Evolutionary conservation across 2,329 filamentous ascomycete genomes (phyloP).

Genomic region (Sclerotinia minor): DNA sequence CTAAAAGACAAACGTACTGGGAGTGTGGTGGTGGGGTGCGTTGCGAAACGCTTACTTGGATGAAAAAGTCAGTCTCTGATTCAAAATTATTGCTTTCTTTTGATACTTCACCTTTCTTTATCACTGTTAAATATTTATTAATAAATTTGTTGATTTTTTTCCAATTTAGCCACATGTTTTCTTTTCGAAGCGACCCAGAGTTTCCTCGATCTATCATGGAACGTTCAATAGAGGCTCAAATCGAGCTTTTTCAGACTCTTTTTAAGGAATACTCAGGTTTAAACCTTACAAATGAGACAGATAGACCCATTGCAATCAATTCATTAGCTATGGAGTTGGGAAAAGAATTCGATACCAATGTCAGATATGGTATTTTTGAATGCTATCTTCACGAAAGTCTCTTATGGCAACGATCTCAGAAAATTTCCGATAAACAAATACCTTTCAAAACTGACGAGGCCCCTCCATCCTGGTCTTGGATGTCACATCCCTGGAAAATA

Average conservation of each 20-base stretch:
- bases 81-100: no score
- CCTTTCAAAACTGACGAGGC: neutral
- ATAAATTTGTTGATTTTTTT: no score
- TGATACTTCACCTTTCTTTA: no score
- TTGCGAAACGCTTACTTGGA: constrained; percentile 42
- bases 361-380: constrained; percentile 2
- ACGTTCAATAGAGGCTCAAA: no score
- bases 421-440: neutral
- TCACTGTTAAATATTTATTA: neutral
- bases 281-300: constrained; percentile 5
- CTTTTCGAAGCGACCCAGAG: constrained; percentile 38
- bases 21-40: constrained; percentile 44
- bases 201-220: constrained; percentile 29
- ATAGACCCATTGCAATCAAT: constrained; percentile 12
- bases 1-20: constrained; percentile 42
- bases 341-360: neutral
- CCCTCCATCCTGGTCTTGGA: constrained; percentile 21
- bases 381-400: constrained; percentile 7
- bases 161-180: neutral
- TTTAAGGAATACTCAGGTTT: neutral
- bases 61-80: constrained; percentile 32
- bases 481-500: neutral
- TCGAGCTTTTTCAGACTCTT: no score
- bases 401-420: neutral
- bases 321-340: neutral